phyloP scores from a whole-genome alignment of 2,329 filamentous ascomycete species.

The Penicillium sp. region DNA sequence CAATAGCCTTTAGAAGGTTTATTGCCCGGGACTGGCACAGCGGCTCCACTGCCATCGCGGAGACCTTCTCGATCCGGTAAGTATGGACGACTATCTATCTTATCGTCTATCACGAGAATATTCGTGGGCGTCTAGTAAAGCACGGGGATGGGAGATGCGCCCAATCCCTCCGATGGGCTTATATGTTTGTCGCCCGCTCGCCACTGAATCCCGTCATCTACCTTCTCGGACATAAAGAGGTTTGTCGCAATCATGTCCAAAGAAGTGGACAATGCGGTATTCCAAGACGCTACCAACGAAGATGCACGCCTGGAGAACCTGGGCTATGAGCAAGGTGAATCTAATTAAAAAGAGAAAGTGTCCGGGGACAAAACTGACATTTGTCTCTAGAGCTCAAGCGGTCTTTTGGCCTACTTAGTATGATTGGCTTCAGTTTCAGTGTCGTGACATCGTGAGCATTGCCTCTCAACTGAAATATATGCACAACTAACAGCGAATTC shows the following conservation, averaged over 20 bases:
- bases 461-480: background rate
- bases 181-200: background rate
- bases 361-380: background rate
- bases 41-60: conserved; percentile 22
- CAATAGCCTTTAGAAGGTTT: conserved; percentile 20
- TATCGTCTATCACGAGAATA: conserved; percentile 14
- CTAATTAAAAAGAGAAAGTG: background rate
- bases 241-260: conserved; percentile 15
- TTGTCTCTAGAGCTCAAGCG: conserved; percentile 50
- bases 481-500: background rate
- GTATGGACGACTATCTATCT: conserved; percentile 21
- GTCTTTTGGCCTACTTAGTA: conserved; percentile 53
- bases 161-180: background rate
- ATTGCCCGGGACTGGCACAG: conserved; percentile 2
- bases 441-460: conserved; percentile 51
- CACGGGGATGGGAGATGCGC: conserved; percentile 5
- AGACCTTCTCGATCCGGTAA: conserved; percentile 28
- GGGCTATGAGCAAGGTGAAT: conserved; percentile 39
- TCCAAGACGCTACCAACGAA: conserved; percentile 24
- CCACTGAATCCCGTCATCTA: background rate
- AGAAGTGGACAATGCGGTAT: conserved; percentile 28
- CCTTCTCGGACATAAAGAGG: background rate
- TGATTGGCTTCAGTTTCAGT: conserved; percentile 57
- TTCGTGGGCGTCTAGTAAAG: conserved; percentile 8
- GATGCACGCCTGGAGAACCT: conserved; percentile 37